Percentiles rank a stretch among this genome's conserved stretches.
These are phyloP conservation scores for Thalassiosira sp. DNA, from an alignment of 352 stramenopile genomes.

Conservation along the genomic window DNA sequence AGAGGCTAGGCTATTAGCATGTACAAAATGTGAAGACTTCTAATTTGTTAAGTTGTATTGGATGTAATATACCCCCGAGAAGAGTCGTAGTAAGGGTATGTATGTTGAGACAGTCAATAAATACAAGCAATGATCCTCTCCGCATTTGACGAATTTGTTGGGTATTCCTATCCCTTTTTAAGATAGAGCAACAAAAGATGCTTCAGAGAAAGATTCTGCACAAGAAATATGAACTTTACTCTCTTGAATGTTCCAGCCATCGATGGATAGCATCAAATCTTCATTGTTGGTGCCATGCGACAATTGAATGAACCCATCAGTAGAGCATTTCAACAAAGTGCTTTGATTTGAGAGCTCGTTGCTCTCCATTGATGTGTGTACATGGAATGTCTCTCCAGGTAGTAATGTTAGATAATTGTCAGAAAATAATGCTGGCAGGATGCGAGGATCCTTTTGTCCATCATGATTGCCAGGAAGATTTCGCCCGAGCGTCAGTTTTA, in stretches of 20 bases:
- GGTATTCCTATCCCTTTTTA: background rate
- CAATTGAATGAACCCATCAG: background rate
- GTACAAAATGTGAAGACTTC: no score
- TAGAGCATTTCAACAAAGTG: slow-evolving; percentile 10
- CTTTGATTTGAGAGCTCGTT: background rate
- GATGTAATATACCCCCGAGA: no score
- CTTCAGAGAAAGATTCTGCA: background rate
- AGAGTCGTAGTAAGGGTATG: no score
- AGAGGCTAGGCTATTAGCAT: no score
- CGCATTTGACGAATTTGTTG: background rate
- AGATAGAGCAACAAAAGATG: background rate
- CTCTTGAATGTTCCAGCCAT: slow-evolving; percentile 46
- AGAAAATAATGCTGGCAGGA: slow-evolving; percentile 36
- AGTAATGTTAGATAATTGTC: slow-evolving; percentile 41
- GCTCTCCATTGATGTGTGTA: background rate
- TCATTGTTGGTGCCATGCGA: background rate
- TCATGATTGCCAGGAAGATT: background rate
- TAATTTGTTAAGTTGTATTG: no score
- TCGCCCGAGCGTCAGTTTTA: slow-evolving; percentile 26
- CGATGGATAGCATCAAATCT: slow-evolving; percentile 27
- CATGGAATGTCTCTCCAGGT: slow-evolving; percentile 25
- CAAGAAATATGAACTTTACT: slow-evolving; percentile 1
- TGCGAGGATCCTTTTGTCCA: slow-evolving; percentile 15
- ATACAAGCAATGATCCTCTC: no score
- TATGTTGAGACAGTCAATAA: no score